A percentile compares a stretch with the other conserved stretches of the same genome.
Evolutionary conservation across 2,329 filamentous ascomycete genomes (phyloP).

Genomic region (Ophiognomonia clavigignenti-juglandacearum): DNA sequence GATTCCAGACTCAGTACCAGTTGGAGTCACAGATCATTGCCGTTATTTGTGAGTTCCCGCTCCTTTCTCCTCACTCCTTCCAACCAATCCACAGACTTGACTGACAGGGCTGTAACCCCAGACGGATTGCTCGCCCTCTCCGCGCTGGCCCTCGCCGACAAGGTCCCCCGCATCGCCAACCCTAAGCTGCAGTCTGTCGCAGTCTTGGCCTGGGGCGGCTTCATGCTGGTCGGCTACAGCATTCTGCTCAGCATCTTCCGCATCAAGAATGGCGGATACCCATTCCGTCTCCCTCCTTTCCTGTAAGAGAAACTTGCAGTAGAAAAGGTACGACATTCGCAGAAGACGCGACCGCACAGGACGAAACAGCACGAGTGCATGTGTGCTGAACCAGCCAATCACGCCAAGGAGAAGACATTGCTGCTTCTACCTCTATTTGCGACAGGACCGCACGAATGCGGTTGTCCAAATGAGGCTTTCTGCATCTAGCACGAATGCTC

Average conservation of each 20-base stretch:
- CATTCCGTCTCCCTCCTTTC: slow-evolving; percentile 91
- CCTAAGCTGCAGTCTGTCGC: slow-evolving; percentile 73
- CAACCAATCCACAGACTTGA: not conserved
- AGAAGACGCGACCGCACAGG: not conserved
- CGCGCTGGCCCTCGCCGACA: slow-evolving; percentile 84
- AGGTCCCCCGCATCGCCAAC: slow-evolving; percentile 84
- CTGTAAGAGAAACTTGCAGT: slow-evolving; percentile 32
- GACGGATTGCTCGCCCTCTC: slow-evolving; percentile 78
- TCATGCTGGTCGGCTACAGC: slow-evolving; percentile 83
- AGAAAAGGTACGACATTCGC: not conserved
- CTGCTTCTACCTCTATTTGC: too few relatives aligned
- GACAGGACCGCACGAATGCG: too few relatives aligned
- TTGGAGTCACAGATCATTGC: slow-evolving; percentile 94
- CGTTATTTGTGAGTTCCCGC: slow-evolving; percentile 66
- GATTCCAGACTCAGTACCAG: slow-evolving; percentile 91
- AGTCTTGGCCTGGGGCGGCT: slow-evolving; percentile 71
- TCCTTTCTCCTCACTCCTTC: slow-evolving; percentile 1
- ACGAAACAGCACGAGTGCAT: not conserved
- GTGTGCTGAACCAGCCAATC: too few relatives aligned
- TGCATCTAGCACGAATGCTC: too few relatives aligned
- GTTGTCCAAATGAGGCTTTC: too few relatives aligned
- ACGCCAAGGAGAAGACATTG: too few relatives aligned
- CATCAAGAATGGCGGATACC: slow-evolving; percentile 91
- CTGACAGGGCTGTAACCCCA: slow-evolving; percentile 21
- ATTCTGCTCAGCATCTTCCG: slow-evolving; percentile 92